These are phyloP conservation scores for Echeveria elegans DNA, from an alignment of 164 flowering plant genomes.

Conservation along the genomic window DNA sequence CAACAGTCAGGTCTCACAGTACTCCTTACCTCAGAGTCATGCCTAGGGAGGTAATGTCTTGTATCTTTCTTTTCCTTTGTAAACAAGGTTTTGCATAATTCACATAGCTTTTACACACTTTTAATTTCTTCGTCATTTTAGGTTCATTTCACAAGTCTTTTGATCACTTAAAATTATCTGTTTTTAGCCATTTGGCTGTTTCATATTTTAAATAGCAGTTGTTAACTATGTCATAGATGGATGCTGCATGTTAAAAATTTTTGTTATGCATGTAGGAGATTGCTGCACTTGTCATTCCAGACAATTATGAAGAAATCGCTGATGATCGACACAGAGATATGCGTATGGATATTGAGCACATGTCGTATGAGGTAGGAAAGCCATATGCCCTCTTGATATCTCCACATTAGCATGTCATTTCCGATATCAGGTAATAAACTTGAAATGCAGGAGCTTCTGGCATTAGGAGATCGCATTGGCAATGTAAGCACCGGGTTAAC, in stretches of 20 bases:
- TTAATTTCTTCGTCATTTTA: neutral
- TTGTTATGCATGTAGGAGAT: conserved; percentile 39
- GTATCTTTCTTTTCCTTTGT: neutral
- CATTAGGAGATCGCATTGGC: conserved; percentile 75
- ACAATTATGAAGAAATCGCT: conserved; percentile 31
- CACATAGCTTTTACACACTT: neutral
- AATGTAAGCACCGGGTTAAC: conserved; percentile 63
- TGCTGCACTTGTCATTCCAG: conserved; percentile 55
- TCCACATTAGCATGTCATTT: neutral
- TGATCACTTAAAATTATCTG: neutral
- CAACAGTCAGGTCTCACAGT: conserved; percentile 7
- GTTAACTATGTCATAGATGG: neutral
- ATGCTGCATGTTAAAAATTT: neutral
- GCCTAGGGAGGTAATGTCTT: conserved; percentile 9
- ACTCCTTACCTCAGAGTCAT: conserved; percentile 8
- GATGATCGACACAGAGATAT: conserved; percentile 70
- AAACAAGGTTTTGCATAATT: neutral
- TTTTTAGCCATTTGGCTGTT: neutral
- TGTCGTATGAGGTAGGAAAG: conserved; percentile 81
- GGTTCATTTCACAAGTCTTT: neutral
- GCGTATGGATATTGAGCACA: conserved; percentile 90
- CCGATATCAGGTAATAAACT: neutral
- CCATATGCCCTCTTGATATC: neutral
- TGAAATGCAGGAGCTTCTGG: conserved; percentile 67
- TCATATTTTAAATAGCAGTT: neutral